A percentile compares a stretch with the other conserved stretches of the same genome.
These are phyloP conservation scores for Cerioporus squamosus DNA, from an alignment of 1,284 basidiomycete genomes.

Conservation along the genomic window DNA sequence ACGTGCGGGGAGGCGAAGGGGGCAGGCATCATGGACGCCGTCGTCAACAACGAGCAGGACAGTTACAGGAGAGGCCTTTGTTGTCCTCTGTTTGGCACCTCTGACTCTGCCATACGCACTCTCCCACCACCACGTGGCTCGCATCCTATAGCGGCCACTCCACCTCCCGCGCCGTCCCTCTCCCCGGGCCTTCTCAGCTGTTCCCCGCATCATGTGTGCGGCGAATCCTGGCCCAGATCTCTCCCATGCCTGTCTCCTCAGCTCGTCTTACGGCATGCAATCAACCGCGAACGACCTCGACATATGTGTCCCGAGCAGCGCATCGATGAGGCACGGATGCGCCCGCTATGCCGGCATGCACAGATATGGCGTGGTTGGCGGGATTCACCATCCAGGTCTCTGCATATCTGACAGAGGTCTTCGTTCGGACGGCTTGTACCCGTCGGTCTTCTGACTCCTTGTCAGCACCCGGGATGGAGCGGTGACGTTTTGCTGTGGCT, in stretches of 20 bases:
- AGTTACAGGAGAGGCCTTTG: slow-evolving; percentile 30
- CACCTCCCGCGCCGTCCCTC: background rate
- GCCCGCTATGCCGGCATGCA: slow-evolving; percentile 1
- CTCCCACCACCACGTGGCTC: slow-evolving; percentile 23
- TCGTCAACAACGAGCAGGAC: slow-evolving; percentile 36
- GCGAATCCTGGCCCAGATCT: background rate
- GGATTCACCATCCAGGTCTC: background rate
- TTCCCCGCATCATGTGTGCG: slow-evolving; percentile 16
- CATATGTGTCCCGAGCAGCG: background rate
- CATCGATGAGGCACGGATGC: slow-evolving; percentile 4
- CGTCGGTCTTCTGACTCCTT: background rate
- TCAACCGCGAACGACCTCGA: background rate
- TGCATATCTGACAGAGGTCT: background rate
- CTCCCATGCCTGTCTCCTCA: background rate
- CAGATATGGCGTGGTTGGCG: background rate
- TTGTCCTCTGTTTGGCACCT: slow-evolving; percentile 33
- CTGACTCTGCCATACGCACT: slow-evolving; percentile 22
- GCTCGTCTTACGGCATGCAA: background rate
- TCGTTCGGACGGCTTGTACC: background rate
- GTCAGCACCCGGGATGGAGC: too few species aligned
- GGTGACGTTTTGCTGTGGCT: too few species aligned
- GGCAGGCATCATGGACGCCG: slow-evolving; percentile 39
- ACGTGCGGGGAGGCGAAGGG: slow-evolving; percentile 37
- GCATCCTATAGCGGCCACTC: slow-evolving; percentile 10
- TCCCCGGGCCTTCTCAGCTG: background rate